Conservation (phyloP, 2,329 filamentous ascomycete genomes). For the Verticillium albo-atrum region DNA sequence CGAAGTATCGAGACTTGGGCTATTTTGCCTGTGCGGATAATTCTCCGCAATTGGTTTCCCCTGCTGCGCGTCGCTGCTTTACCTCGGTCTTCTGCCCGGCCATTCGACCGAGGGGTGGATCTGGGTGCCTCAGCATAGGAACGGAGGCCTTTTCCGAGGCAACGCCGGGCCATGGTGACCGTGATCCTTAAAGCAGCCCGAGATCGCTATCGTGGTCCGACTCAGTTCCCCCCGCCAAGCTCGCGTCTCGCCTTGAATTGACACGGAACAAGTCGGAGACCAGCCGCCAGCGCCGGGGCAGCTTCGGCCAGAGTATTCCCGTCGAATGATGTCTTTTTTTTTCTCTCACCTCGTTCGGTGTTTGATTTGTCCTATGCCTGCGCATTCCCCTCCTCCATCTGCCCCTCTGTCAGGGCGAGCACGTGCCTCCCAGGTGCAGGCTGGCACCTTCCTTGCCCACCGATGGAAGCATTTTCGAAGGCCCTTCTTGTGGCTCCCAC, state of each 20-base stretch:
- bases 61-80: not conserved
- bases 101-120: not conserved
- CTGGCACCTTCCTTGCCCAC: not conserved
- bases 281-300: not conserved
- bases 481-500: not conserved
- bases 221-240: not conserved
- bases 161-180: not conserved
- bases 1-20: constrained; percentile 1
- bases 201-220: not conserved
- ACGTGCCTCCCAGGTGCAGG: not conserved
- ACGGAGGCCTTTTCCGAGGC: not conserved
- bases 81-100: not conserved
- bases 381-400: not conserved
- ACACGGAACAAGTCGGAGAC: not conserved
- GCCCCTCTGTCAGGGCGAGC: not conserved
- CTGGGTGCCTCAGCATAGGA: not conserved
- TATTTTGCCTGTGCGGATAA: constrained; percentile 3
- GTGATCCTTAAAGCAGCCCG: not conserved
- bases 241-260: not conserved
- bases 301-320: not conserved
- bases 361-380: not conserved
- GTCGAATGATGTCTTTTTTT: not conserved
- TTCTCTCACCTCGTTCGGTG: not conserved
- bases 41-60: not conserved
- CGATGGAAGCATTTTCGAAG: not conserved